Base-by-base conservation (phyloP, 176 grass and related monocot genomes). In the Saccharum spontaneum region DNA sequence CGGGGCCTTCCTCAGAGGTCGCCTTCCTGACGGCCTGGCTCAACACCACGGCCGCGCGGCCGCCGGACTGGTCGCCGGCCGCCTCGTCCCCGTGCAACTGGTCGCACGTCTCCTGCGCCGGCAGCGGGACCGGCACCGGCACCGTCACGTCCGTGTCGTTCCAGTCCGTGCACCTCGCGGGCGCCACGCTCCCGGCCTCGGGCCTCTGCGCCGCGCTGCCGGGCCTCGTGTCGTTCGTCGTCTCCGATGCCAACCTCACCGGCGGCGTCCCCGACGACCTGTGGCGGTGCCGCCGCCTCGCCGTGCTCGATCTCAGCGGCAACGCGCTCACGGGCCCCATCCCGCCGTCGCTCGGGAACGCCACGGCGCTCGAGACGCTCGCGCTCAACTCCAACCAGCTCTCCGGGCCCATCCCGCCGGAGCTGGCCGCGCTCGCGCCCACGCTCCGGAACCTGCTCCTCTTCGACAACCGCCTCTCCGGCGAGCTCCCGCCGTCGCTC, bases 191-290 rank as follows among this genome's bases (percentile, higher is more conserved):
- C 1, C 93, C 93, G 0, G 37, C 37, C 6, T 0, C 37, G 0
- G 88, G 89, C 7, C 83, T 98, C 68, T 98, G 97, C 83, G 57
- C 78, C 11, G 82, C 89, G 23, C 80, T 95, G 0, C 77, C 97
- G 0, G 61, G 4, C 2, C 83, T 98, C 46, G 28, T 75, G 2
- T 63, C 81, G 26, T 74, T 98, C 46, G 80, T 89, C 8, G 69
- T 89, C 83, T 92, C 97, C 34, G 93, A 96, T 4, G 88, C 90
- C n/a, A 98, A 98, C 75, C 82, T 95, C 10, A 98, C 97, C 3
- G 97, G 91, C 37, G 50, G 4, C 52, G 39, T 98, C 49, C 93
- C 89, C 4, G 49, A 57, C 6, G 96, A 92, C 70, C 73, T 98
- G 0, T 82, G 75, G 22, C 81, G 44, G 14, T 98, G 96, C 88